Percentiles rank a stretch among this genome's conserved stretches.
Evolutionary conservation across 495 filamentous ascomycete species (phyloP).

Genomic region (Aspergillus affinis): DNA sequence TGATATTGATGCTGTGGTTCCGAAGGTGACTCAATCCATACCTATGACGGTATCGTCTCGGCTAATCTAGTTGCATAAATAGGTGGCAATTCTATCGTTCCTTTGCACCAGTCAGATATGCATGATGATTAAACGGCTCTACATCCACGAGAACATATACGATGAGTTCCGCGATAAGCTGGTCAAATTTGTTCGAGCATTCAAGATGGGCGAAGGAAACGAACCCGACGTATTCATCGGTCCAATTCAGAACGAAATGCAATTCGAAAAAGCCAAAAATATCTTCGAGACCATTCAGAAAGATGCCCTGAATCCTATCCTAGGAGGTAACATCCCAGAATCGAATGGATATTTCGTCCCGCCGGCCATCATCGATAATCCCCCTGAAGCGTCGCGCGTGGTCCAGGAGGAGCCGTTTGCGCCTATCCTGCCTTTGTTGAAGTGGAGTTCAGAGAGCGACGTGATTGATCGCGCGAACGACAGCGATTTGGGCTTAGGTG

Average conservation of each 20-base stretch:
- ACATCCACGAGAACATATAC: slow-evolving; percentile 66
- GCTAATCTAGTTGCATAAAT: slow-evolving; percentile 16
- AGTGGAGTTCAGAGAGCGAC: slow-evolving; percentile 53
- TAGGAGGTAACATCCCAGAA: slow-evolving; percentile 26
- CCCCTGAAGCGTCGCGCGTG: slow-evolving; percentile 47
- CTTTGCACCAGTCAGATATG: slow-evolving; percentile 54
- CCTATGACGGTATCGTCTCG: background rate
- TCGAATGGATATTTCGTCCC: slow-evolving; percentile 48
- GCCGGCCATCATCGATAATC: slow-evolving; percentile 57
- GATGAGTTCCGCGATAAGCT: slow-evolving; percentile 55
- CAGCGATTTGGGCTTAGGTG: slow-evolving; percentile 52
- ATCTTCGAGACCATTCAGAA: slow-evolving; percentile 44
- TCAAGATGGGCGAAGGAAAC: slow-evolving; percentile 44
- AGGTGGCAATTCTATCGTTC: slow-evolving; percentile 46
- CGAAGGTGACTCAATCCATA: slow-evolving; percentile 34
- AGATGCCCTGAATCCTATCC: slow-evolving; percentile 38
- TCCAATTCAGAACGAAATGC: slow-evolving; percentile 58
- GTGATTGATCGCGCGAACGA: slow-evolving; percentile 54
- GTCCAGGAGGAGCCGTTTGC: slow-evolving; percentile 43
- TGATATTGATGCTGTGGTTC: slow-evolving; percentile 57
- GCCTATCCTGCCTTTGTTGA: slow-evolving; percentile 52
- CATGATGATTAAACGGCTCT: slow-evolving; percentile 61
- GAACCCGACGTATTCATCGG: slow-evolving; percentile 43
- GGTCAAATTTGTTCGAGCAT: slow-evolving; percentile 51
- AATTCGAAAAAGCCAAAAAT: slow-evolving; percentile 51